phyloP scores from a whole-genome alignment of 225 moss, liverwort and hornwort species.

The Sphagnum contortum region DNA sequence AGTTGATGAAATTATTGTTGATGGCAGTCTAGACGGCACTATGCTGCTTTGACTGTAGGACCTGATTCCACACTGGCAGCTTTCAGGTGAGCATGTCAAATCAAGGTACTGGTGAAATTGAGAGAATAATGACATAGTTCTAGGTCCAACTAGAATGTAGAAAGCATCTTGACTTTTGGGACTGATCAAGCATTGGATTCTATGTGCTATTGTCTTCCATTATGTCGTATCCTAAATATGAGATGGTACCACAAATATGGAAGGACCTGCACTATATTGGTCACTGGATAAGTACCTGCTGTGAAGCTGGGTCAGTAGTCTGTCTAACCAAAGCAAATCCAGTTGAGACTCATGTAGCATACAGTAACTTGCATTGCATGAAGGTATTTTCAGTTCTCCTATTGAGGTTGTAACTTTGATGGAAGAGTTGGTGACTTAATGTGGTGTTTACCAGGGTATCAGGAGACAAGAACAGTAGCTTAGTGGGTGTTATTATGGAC shows the following conservation, averaged over 20 bases:
- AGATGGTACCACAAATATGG: too few relatives aligned
- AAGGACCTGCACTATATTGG: too few relatives aligned
- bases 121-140: background rate
- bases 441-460: constrained; percentile 58
- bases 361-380: background rate
- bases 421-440: too few relatives aligned
- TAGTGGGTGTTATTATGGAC: constrained; percentile 82
- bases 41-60: constrained; percentile 87
- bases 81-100: constrained; percentile 47
- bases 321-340: too few relatives aligned
- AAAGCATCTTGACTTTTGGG: too few relatives aligned
- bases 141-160: background rate
- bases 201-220: too few relatives aligned
- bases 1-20: too few relatives aligned
- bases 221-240: too few relatives aligned
- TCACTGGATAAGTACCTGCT: too few relatives aligned
- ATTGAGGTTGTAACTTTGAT: background rate
- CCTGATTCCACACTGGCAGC: constrained; percentile 91
- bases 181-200: too few relatives aligned
- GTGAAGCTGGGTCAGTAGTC: too few relatives aligned
- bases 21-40: constrained; percentile 76
- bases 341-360: too few relatives aligned
- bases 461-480: constrained; percentile 80
- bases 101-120: background rate
- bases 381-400: background rate